phyloP scores from a whole-genome alignment of 2,329 filamentous ascomycete species.

The Fusarium kyushuense region DNA sequence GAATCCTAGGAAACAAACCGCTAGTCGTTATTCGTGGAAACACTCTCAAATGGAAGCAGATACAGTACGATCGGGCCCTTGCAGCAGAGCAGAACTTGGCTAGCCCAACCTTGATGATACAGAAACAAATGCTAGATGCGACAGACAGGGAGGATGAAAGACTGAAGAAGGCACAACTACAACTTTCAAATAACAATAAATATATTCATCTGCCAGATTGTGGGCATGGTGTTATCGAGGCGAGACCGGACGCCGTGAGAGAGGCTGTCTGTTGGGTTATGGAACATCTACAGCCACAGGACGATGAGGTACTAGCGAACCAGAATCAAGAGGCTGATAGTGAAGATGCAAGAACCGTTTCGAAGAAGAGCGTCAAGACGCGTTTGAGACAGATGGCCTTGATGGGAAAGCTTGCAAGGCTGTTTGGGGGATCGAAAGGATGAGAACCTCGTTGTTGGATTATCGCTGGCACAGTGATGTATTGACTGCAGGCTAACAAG shows the following conservation, averaged over 20 bases:
- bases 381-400: not conserved
- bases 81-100: conserved; percentile 3
- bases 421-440: not conserved
- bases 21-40: conserved; percentile 39
- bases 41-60: conserved; percentile 36
- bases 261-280: conserved; percentile 34
- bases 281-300: not conserved
- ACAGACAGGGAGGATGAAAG: conserved; percentile 39
- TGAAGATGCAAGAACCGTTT: accelerated
- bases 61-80: conserved; percentile 27
- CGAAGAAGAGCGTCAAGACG: not conserved
- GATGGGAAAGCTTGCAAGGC: not conserved
- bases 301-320: accelerated
- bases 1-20: conserved; percentile 29
- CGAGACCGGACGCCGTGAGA: conserved; percentile 32
- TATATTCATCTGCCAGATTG: conserved; percentile 41
- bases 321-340: accelerated
- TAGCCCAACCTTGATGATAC: conserved; percentile 8
- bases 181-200: conserved; percentile 25
- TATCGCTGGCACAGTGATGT: no score
- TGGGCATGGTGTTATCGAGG: conserved; percentile 33
- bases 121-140: conserved; percentile 30
- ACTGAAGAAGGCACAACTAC: conserved; percentile 36
- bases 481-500: no score
- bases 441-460: not conserved